These are phyloP conservation scores for Epithemia pelagica DNA, from an alignment of 108 stramenopile species.

Conservation along the genomic window DNA sequence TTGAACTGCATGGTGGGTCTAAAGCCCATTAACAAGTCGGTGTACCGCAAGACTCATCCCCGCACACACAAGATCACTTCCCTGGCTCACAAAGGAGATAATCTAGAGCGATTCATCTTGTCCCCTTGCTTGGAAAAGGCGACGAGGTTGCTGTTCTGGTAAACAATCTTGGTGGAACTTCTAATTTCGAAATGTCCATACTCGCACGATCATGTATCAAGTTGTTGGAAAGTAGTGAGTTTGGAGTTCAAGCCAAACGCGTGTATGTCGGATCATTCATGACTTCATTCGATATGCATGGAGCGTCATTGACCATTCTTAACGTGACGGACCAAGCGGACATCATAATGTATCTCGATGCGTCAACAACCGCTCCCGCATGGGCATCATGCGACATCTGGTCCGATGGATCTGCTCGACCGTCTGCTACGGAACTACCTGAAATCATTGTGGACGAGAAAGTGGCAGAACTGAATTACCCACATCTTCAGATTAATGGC, in stretches of 20 bases:
- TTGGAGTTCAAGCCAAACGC: conserved; percentile 54
- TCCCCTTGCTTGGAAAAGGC: conserved; percentile 49
- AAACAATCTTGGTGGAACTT: conserved; percentile 92
- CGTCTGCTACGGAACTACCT: conserved; percentile 41
- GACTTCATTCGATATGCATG: conserved; percentile 97
- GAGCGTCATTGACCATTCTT: conserved; percentile 85
- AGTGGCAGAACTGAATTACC: not conserved
- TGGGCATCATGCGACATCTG: conserved; percentile 67
- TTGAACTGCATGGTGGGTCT: conserved; percentile 58
- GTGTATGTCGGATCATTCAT: conserved; percentile 84
- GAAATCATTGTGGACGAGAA: conserved; percentile 32
- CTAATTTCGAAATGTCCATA: conserved; percentile 91
- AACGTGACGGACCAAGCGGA: conserved; percentile 39
- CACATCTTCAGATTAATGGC: conserved; percentile 44
- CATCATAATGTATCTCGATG: conserved; percentile 61
- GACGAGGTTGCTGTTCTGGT: conserved; percentile 82
- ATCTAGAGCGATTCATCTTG: conserved; percentile 66
- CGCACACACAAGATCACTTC: conserved; percentile 35
- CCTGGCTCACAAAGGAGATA: conserved; percentile 52
- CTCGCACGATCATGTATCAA: conserved; percentile 63
- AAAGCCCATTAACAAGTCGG: conserved; percentile 36
- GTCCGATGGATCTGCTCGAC: conserved; percentile 23
- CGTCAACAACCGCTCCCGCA: conserved; percentile 73
- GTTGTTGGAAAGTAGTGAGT: conserved; percentile 29
- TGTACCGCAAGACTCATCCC: conserved; percentile 48